These are phyloP conservation scores for Candida boleticola DNA, from an alignment of 805 yeast species.

Conservation along the genomic window DNA sequence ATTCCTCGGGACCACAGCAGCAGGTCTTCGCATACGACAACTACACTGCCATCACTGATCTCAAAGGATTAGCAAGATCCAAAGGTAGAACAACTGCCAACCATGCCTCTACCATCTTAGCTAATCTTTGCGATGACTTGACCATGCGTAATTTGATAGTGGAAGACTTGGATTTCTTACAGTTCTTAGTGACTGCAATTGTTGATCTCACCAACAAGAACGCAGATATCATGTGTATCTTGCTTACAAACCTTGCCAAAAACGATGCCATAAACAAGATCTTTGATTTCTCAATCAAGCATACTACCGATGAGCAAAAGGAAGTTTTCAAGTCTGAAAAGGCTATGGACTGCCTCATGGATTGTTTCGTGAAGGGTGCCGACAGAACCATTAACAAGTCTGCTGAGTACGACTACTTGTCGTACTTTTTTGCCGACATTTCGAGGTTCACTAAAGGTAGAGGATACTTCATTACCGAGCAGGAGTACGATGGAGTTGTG, in stretches of 20 bases:
- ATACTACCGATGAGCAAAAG: conserved; percentile 34
- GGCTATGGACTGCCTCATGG: conserved; percentile 79
- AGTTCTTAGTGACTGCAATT: conserved; percentile 48
- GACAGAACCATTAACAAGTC: conserved; percentile 67
- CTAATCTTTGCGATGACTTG: conserved; percentile 74
- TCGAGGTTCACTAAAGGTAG: conserved; percentile 77
- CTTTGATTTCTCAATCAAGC: conserved; percentile 37
- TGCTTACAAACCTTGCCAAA: conserved; percentile 84
- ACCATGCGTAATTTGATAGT: conserved; percentile 64
- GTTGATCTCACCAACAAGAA: conserved; percentile 54
- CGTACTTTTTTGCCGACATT: conserved; percentile 86
- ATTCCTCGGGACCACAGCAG: conserved; percentile 67
- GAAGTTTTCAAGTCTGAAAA: conserved; percentile 52
- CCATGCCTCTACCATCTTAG: conserved; percentile 75
- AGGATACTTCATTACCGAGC: conserved; percentile 69
- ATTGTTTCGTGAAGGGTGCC: conserved; percentile 82
- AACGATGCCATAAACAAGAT: conserved; percentile 59
- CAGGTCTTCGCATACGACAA: conserved; percentile 68
- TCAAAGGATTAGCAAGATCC: conserved; percentile 58
- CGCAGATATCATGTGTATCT: conserved; percentile 80
- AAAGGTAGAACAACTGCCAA: conserved; percentile 54
- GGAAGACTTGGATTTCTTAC: conserved; percentile 56
- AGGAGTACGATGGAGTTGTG: conserved; percentile 69
- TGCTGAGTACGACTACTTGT: conserved; percentile 78
- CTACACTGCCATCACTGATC: conserved; percentile 67